Conservation (phyloP, 805 yeast genomes). For the Blastobotrys attinorum region DNA sequence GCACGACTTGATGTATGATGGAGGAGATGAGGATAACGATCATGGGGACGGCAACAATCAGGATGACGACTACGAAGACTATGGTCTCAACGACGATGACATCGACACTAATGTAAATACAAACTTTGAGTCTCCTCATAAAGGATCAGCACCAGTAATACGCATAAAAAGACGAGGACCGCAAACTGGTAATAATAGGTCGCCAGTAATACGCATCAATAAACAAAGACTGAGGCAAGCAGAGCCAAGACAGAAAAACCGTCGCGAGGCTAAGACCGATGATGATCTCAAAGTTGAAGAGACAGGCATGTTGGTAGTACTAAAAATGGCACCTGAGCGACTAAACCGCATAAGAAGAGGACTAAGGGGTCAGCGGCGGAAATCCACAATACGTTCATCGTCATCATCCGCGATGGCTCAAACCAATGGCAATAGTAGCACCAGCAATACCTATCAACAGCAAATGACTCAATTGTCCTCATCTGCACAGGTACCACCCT, state of each 20-base stretch:
- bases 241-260: no score
- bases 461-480: no score
- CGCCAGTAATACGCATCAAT: no score
- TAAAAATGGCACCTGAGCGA: not conserved
- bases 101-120: no score
- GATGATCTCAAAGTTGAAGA: no score
- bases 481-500: no score
- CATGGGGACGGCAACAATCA: not conserved
- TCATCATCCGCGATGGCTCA: not conserved
- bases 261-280: no score
- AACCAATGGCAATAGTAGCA: not conserved
- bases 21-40: not conserved
- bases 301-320: not conserved
- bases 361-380: not conserved
- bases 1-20: slow-evolving; percentile 9
- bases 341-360: not conserved
- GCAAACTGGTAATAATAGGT: not conserved
- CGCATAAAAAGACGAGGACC: not conserved
- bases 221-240: no score
- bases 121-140: no score
- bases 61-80: not conserved
- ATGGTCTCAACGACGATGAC: no score
- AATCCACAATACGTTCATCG: not conserved
- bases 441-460: no score
- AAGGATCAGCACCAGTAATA: no score